These are phyloP conservation scores for Porphyrellus cyaneotinctus DNA, from an alignment of 768 basidiomycete species.

Conservation along the genomic window DNA sequence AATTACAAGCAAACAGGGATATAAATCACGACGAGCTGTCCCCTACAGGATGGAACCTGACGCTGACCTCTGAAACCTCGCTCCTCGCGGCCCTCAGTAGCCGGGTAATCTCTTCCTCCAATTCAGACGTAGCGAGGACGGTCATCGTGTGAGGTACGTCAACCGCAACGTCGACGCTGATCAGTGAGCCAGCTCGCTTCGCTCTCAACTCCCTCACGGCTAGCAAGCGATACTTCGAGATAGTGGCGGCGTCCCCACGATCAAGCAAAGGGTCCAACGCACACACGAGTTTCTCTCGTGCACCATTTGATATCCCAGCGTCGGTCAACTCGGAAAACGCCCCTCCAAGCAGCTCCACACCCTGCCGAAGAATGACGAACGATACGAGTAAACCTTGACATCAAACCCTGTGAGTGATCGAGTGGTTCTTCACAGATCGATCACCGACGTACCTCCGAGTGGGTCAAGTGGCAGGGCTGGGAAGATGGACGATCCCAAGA, in stretches of 20 bases:
- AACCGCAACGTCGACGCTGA: constrained; percentile 80
- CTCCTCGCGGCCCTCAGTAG: constrained; percentile 53
- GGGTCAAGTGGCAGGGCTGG: constrained; percentile 90
- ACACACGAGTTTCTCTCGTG: constrained; percentile 48
- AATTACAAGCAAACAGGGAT: no score
- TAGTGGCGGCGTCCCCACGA: constrained; percentile 14
- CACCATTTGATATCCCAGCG: constrained; percentile 62
- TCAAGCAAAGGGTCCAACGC: constrained; percentile 55
- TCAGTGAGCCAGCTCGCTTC: constrained; percentile 72
- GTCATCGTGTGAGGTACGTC: constrained; percentile 59
- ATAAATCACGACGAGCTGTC: constrained; percentile 3
- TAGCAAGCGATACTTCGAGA: constrained; percentile 31
- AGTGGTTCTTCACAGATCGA: background rate
- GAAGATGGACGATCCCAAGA: constrained; percentile 83
- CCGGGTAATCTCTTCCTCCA: constrained; percentile 60
- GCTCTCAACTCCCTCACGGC: constrained; percentile 59
- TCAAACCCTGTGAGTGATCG: constrained; percentile 8
- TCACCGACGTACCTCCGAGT: constrained; percentile 65
- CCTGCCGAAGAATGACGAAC: constrained; percentile 81
- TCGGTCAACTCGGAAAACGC: constrained; percentile 84
- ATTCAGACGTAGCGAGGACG: constrained; percentile 49
- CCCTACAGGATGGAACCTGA: constrained; percentile 53
- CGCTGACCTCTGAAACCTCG: constrained; percentile 69
- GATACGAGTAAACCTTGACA: constrained; percentile 77
- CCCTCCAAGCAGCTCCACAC: constrained; percentile 57